Conservation (phyloP, 1,284 basidiomycete genomes). For the Boletus calvinii region DNA sequence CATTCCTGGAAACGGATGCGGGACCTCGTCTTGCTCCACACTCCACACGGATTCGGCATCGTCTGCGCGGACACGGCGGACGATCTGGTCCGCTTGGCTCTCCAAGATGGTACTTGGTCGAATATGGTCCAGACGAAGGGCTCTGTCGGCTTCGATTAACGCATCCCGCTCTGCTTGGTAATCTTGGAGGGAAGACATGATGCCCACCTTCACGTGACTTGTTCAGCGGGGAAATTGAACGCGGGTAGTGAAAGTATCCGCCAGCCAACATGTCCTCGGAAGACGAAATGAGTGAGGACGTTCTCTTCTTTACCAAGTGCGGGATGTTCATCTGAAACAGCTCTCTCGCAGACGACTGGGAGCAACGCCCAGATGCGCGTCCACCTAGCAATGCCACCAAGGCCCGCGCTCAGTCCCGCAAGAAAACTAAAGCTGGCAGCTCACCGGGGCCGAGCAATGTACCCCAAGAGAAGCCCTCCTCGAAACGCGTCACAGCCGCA, state of each 20-base stretch:
- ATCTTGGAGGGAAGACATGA: constrained; percentile 28
- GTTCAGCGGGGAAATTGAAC: not conserved
- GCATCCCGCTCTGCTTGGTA: constrained; percentile 45
- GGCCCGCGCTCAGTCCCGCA: constrained; percentile 15
- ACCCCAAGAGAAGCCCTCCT: constrained; percentile 19
- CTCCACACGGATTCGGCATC: constrained; percentile 61
- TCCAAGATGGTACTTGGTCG: constrained; percentile 40
- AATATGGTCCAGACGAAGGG: constrained; percentile 41
- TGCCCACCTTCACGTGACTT: constrained; percentile 17
- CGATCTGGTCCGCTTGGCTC: constrained; percentile 51
- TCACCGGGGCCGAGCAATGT: constrained; percentile 19
- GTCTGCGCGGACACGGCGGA: constrained; percentile 50
- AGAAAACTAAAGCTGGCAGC: constrained; percentile 20
- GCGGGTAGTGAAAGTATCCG: no score
- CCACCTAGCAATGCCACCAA: constrained; percentile 12
- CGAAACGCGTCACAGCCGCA: constrained; percentile 15
- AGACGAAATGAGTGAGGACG: constrained; percentile 32
- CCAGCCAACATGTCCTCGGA: constrained; percentile 31
- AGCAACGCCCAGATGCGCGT: constrained; percentile 9
- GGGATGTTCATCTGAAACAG: constrained; percentile 29
- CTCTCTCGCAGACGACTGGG: constrained; percentile 24
- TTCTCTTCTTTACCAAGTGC: constrained; percentile 3
- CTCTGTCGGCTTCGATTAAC: constrained; percentile 52
- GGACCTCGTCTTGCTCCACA: constrained; percentile 49
- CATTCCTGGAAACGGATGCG: constrained; percentile 72